phyloP scores from a whole-genome alignment of 2,329 filamentous ascomycete species.

The Phoma sp. region DNA sequence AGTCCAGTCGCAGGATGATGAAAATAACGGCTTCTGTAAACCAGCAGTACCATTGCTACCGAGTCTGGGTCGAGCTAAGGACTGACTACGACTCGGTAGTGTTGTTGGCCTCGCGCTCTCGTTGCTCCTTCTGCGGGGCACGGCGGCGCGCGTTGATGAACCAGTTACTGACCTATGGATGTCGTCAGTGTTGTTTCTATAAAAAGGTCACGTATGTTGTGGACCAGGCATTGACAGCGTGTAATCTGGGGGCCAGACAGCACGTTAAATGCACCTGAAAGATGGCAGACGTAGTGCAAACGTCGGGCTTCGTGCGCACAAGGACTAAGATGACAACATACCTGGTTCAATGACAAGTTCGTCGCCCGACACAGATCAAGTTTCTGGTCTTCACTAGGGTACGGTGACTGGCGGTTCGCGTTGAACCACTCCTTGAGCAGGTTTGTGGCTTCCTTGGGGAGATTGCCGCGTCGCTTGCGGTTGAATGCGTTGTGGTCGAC shows the following conservation, averaged over 20 bases:
- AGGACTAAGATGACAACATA: conserved; percentile 17
- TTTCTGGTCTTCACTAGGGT: conserved; percentile 88
- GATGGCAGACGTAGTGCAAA: conserved; percentile 30
- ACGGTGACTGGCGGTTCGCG: conserved; percentile 65
- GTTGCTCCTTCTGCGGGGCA: conserved; percentile 39
- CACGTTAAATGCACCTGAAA: conserved; percentile 13
- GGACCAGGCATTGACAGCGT: background rate
- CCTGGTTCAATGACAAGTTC: conserved; percentile 77
- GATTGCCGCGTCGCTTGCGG: conserved; percentile 74
- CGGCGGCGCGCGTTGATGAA: conserved; percentile 79
- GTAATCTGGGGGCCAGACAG: background rate
- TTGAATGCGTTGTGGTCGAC: conserved; percentile 46
- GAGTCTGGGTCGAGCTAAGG: background rate
- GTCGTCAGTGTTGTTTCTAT: conserved; percentile 17
- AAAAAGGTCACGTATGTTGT: background rate
- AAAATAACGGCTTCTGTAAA: conserved; percentile 2
- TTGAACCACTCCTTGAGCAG: conserved; percentile 80
- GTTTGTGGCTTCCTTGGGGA: conserved; percentile 89
- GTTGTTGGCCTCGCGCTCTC: conserved; percentile 34
- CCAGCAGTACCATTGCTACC: background rate
- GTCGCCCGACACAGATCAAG: conserved; percentile 79
- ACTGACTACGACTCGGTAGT: background rate
- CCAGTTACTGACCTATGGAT: conserved; percentile 71
- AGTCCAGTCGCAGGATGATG: conserved; percentile 7
- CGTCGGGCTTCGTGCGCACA: conserved; percentile 55